These are phyloP conservation scores for Ophiosphaerella narmari DNA, from an alignment of 2,329 filamentous ascomycete species.

Conservation along the genomic window DNA sequence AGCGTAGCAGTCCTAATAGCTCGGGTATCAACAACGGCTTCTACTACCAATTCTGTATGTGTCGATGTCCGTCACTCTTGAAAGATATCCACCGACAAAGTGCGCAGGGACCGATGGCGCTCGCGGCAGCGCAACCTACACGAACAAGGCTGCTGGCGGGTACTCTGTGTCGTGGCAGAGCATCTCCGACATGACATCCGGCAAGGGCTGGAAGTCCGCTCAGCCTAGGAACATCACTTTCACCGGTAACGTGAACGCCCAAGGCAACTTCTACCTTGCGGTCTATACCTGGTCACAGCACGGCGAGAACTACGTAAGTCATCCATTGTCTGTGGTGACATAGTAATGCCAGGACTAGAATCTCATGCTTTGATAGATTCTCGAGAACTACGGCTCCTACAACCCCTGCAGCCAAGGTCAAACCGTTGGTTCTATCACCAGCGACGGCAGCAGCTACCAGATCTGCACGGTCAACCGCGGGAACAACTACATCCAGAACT, in stretches of 20 bases:
- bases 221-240: background rate
- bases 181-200: background rate
- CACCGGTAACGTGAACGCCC: background rate
- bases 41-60: background rate
- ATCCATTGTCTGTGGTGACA: background rate
- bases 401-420: background rate
- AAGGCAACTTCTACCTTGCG: background rate
- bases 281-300: background rate
- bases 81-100: background rate
- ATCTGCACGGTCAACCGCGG: background rate
- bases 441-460: background rate
- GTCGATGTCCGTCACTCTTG: too few relatives aligned
- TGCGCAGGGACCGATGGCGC: background rate
- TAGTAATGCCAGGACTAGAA: too few relatives aligned
- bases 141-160: background rate
- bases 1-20: background rate
- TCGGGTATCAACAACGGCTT: background rate
- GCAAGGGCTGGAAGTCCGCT: background rate
- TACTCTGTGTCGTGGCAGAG: background rate
- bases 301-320: background rate
- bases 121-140: background rate
- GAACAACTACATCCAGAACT: slow-evolving; percentile 1
- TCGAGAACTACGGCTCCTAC: background rate
- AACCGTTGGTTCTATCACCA: background rate
- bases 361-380: background rate